phyloP scores from a whole-genome alignment of 179 eudicot species.

The Camellia oleifera region DNA sequence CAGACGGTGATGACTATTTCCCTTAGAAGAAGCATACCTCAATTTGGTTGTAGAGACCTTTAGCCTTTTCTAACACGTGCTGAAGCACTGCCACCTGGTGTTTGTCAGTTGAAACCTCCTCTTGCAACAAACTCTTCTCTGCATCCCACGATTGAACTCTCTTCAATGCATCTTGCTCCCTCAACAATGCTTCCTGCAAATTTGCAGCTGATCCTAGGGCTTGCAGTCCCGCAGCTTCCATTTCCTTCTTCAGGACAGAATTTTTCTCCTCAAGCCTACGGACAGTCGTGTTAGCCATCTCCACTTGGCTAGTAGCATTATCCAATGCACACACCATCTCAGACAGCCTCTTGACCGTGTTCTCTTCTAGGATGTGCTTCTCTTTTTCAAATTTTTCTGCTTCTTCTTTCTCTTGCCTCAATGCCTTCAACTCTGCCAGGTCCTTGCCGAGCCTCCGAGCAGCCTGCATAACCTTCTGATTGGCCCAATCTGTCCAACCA shows the following conservation, averaged over 20 bases:
- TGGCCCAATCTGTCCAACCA: constrained; percentile 21
- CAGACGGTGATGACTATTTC: background rate
- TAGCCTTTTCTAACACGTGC: constrained; percentile 9
- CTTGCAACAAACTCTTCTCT: constrained; percentile 11
- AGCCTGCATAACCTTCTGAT: constrained; percentile 18
- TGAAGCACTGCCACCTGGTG: constrained; percentile 12
- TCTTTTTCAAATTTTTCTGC: constrained; percentile 4
- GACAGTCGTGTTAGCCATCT: constrained; percentile 3
- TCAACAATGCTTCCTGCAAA: constrained; percentile 12
- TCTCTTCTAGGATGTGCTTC: constrained; percentile 15
- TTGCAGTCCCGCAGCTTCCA: constrained; percentile 10
- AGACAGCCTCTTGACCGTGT: constrained; percentile 14
- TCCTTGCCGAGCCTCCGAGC: constrained; percentile 17
- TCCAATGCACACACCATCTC: constrained; percentile 21
- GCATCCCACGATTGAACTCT: constrained; percentile 7
- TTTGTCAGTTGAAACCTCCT: constrained; percentile 6
- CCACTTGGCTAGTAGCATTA: constrained; percentile 14
- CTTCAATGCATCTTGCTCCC: constrained; percentile 16
- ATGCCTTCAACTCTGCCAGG: constrained; percentile 14
- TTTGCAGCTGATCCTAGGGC: constrained; percentile 6
- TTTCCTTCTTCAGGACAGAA: constrained; percentile 11
- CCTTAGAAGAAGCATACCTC: constrained; percentile 14
- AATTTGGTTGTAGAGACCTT: background rate
- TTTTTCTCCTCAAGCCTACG: constrained; percentile 10
- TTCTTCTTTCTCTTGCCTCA: constrained; percentile 21